phyloP scores from a whole-genome alignment of 805 yeast species.

The Lachancea quebecensis region DNA sequence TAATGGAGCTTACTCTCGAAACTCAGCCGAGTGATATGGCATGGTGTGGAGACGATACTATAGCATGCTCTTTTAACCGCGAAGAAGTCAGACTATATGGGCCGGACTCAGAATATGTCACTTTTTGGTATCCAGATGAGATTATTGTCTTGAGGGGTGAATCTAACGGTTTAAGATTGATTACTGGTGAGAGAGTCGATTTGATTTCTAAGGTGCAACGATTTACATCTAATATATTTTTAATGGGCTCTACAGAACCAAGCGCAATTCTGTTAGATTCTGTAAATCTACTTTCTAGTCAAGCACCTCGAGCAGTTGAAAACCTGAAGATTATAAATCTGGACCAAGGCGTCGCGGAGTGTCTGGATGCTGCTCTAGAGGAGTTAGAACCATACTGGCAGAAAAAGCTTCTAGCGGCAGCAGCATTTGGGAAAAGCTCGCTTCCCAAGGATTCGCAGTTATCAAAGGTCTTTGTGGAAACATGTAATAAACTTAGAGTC shows the following conservation, averaged over 20 bases:
- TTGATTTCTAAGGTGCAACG: slow-evolving; percentile 58
- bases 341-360: slow-evolving; percentile 58
- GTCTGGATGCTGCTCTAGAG: slow-evolving; percentile 66
- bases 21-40: slow-evolving; percentile 41
- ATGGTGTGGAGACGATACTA: slow-evolving; percentile 88
- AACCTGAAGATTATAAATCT: slow-evolving; percentile 50
- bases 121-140: slow-evolving; percentile 44
- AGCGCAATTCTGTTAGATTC: slow-evolving; percentile 80
- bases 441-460: slow-evolving; percentile 45
- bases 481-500: slow-evolving; percentile 55
- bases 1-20: slow-evolving; percentile 23
- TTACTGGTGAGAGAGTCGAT: slow-evolving; percentile 53
- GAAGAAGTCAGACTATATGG: slow-evolving; percentile 69
- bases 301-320: slow-evolving; percentile 76
- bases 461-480: slow-evolving; percentile 55
- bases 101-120: slow-evolving; percentile 44
- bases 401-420: slow-evolving; percentile 71
- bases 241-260: slow-evolving; percentile 78
- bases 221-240: slow-evolving; percentile 54
- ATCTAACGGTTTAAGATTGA: slow-evolving; percentile 61
- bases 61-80: slow-evolving; percentile 46
- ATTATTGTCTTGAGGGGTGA: slow-evolving; percentile 44
- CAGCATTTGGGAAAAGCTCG: slow-evolving; percentile 72
- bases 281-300: slow-evolving; percentile 45
- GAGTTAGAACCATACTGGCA: slow-evolving; percentile 80